Evolutionary conservation across 225 moss, liverwort and hornwort species (phyloP).

Genomic region (Anthoceros angustus): DNA sequence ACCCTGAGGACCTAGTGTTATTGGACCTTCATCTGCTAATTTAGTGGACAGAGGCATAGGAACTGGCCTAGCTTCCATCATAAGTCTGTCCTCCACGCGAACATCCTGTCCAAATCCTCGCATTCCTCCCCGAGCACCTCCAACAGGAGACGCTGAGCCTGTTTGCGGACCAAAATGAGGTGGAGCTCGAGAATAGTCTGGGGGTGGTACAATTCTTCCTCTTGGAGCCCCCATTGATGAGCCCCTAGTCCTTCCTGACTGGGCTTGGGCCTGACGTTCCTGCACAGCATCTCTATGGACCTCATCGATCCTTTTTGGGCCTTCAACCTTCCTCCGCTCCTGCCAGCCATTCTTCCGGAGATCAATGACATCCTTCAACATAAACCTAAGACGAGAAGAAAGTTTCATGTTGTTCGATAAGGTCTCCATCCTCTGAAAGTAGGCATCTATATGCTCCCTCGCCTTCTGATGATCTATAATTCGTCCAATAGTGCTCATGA

Average conservation of each 20-base stretch:
- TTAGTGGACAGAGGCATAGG: constrained; percentile 73
- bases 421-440: constrained; percentile 66
- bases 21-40: constrained; percentile 50
- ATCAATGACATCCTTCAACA: constrained; percentile 92
- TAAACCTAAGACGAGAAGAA: constrained; percentile 67
- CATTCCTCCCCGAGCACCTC: constrained; percentile 32
- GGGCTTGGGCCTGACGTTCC: constrained; percentile 57
- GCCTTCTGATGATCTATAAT: constrained; percentile 85
- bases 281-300: constrained; percentile 92
- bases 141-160: constrained; percentile 55
- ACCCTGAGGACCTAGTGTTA: constrained; percentile 80
- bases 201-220: constrained; percentile 45
- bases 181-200: constrained; percentile 35
- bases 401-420: constrained; percentile 71
- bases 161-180: constrained; percentile 40
- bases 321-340: constrained; percentile 94
- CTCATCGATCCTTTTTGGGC: constrained; percentile 94
- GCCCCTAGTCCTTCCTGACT: constrained; percentile 60
- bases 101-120: constrained; percentile 60
- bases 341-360: constrained; percentile 74
- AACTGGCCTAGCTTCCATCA: constrained; percentile 53
- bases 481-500: constrained; percentile 90
- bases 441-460: constrained; percentile 82
- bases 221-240: constrained; percentile 36
- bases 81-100: constrained; percentile 64